These are phyloP conservation scores for Coprinopsis sp. DNA, from an alignment of 768 basidiomycete genomes.

Conservation along the genomic window DNA sequence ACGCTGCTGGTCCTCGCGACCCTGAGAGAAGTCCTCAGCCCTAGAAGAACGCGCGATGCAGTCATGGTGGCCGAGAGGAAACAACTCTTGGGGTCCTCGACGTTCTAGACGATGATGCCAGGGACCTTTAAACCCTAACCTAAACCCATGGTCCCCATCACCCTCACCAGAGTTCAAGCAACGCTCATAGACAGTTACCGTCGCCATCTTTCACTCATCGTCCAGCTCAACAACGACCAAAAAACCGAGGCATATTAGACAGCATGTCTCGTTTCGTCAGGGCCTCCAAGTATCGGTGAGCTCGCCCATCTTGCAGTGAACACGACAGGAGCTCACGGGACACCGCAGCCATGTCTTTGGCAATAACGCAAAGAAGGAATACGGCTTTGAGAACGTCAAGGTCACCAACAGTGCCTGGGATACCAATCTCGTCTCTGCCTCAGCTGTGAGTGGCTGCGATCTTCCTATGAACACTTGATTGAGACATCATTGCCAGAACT, in stretches of 20 bases:
- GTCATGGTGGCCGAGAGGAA: constrained; percentile 15
- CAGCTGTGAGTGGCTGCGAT: constrained; percentile 54
- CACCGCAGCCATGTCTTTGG: constrained; percentile 82
- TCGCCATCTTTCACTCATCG: background rate
- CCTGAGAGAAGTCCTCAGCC: constrained; percentile 10
- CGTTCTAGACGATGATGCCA: background rate
- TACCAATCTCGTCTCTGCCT: constrained; percentile 86
- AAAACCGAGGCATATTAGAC: constrained; percentile 1
- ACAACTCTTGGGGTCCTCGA: background rate
- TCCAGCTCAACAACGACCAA: background rate
- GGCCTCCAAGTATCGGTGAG: constrained; percentile 79
- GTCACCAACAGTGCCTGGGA: constrained; percentile 92
- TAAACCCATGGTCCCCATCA: constrained; percentile 1
- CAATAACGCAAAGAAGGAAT: constrained; percentile 80
- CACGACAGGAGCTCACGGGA: constrained; percentile 6
- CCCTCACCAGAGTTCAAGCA: background rate
- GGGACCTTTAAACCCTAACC: background rate
- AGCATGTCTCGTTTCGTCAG: constrained; percentile 86
- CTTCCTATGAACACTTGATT: constrained; percentile 7
- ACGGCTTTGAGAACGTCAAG: constrained; percentile 77
- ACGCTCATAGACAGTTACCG: too few species aligned
- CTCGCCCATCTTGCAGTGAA: constrained; percentile 11
- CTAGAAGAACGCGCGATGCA: constrained; percentile 11
- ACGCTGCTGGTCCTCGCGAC: too few species aligned
- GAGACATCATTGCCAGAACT: constrained; percentile 44